Evolutionary conservation across 192 early-diverging fungal genomes (phyloP).

Genomic region (Chytriomyces hyalinus): DNA sequence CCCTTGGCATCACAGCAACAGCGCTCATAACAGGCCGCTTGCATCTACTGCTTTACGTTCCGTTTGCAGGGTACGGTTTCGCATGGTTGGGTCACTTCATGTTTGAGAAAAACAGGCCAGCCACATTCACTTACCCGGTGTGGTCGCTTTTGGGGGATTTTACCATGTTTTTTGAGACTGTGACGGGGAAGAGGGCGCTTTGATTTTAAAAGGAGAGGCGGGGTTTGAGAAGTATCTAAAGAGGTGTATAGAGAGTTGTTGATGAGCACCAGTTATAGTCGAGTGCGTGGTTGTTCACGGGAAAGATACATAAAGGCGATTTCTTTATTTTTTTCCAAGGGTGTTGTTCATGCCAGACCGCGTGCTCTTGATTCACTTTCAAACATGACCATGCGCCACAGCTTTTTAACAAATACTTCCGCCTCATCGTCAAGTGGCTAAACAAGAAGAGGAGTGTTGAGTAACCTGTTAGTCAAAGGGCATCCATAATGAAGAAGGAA

Average conservation of each 20-base stretch:
- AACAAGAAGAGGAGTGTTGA: background rate
- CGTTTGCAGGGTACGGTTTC: constrained; percentile 51
- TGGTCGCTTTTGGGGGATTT: constrained; percentile 66
- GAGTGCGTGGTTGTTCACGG: too few species aligned
- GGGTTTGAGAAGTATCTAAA: background rate
- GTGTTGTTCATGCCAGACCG: constrained; percentile 49
- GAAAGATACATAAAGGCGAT: too few species aligned
- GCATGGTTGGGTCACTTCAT: constrained; percentile 62
- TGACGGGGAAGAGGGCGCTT: constrained; percentile 18
- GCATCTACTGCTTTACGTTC: background rate
- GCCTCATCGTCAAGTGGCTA: constrained; percentile 90
- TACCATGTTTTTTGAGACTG: constrained; percentile 45
- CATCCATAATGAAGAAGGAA: background rate
- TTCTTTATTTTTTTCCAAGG: too few species aligned
- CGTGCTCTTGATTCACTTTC: constrained; percentile 75
- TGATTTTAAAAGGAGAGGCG: background rate
- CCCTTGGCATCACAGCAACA: constrained; percentile 10
- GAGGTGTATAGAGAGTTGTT: too few species aligned
- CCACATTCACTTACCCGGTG: constrained; percentile 73
- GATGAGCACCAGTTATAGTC: too few species aligned
- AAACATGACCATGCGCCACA: constrained; percentile 89
- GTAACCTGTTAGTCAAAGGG: background rate
- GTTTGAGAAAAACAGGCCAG: constrained; percentile 65
- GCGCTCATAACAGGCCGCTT: background rate
- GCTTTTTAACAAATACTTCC: constrained; percentile 79